These are phyloP conservation scores for Puccinia hordei DNA, from an alignment of 1,284 basidiomycete species.

Conservation along the genomic window DNA sequence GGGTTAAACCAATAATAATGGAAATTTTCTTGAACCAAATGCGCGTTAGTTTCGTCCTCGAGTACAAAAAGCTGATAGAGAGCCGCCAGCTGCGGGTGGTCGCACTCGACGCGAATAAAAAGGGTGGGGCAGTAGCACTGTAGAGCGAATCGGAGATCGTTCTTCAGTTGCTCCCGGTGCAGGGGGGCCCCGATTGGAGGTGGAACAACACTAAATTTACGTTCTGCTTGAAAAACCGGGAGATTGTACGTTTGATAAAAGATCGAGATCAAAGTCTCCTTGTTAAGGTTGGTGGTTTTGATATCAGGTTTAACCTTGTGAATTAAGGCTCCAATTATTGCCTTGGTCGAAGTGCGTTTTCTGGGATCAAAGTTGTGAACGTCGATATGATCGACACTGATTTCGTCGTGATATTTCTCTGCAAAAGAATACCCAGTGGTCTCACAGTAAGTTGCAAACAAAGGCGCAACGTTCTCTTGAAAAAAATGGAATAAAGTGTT, in stretches of 20 bases:
- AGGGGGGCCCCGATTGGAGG: background rate
- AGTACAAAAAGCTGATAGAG: background rate
- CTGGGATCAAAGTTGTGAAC: background rate
- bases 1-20: constrained; percentile 5
- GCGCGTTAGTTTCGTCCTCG: background rate
- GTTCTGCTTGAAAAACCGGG: no score
- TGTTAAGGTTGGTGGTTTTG: background rate
- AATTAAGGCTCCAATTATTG: background rate
- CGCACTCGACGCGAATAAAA: background rate
- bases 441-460: background rate
- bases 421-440: background rate
- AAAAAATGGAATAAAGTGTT: background rate
- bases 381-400: background rate
- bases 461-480: background rate
- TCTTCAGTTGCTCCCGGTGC: background rate
- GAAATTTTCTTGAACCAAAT: background rate
- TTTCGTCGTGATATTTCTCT: background rate
- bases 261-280: background rate
- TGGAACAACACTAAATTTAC: background rate
- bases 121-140: constrained; percentile 19
- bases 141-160: constrained; percentile 9
- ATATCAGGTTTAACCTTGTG: background rate
- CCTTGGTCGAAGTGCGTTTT: background rate
- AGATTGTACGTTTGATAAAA: background rate
- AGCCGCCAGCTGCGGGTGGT: background rate